Base-by-base conservation (phyloP, 768 basidiomycete species). In the Kwoniella heveanensis region DNA sequence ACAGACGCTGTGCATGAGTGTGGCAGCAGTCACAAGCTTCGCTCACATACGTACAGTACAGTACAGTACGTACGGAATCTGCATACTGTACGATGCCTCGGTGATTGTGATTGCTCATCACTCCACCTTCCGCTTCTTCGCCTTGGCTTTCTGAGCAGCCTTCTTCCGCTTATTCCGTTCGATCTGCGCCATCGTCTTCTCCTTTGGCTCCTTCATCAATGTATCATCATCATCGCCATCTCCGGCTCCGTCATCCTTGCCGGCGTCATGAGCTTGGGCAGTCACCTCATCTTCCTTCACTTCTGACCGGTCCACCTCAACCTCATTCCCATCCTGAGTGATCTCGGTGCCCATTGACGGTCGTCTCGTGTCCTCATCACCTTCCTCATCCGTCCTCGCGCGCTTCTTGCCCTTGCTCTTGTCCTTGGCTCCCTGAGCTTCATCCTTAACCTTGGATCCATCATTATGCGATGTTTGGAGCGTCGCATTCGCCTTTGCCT, bases 91-190 rank as follows among this genome's bases (percentile, higher is more conserved):
- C n/a, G n/a, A n/a, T n/a, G n/a, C n/a, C n/a, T n/a, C n/a, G n/a
- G n/a, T n/a, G n/a, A n/a, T n/a, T n/a, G n/a, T n/a, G n/a, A n/a
- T n/a, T n/a, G n/a, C n/a, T n/a, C n/a, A n/a, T n/a, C n/a, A 25
- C 39, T 56, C 62, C 56, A 57, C 46, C 55, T 60, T 67, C 19
- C 54, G 65, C 66, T 68, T 64, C 63, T 72, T 73, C n/a, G 56
- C 56, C 46, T 69, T 68, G 54, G 71, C 66, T 36, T 72, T 66
- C 60, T 67, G 57, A 19, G 36, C 51, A 26, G 56, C 57, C 71
- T 74, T 78, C 67, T 74, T 76, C 61, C 74, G 29, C 51, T 62
- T 67, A 22, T 57, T 50, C 49, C 72, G 36, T 58, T 63, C 65
- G 39, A 62, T 22, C 59, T 71, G 73, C 57, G 68, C 70, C 53